Percentiles rank a stretch among this genome's conserved stretches.
phyloP scores from a whole-genome alignment of 257 asterid species.

The Solanum clarkiae region DNA sequence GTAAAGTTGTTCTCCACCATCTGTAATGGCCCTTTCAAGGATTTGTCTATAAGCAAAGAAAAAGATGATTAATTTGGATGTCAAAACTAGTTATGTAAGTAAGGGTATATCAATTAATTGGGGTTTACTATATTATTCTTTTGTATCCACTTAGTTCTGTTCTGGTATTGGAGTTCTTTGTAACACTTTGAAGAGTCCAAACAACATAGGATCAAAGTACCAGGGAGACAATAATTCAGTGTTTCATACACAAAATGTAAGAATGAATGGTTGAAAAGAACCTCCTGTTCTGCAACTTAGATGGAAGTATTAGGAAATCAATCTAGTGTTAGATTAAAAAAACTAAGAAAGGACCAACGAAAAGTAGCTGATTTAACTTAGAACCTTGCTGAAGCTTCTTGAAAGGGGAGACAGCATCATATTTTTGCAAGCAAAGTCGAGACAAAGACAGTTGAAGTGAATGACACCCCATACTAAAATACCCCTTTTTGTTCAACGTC shows the following conservation, averaged over 20 bases:
- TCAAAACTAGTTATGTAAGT: background rate
- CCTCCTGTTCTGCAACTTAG: background rate
- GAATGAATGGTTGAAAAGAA: background rate
- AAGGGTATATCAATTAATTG: background rate
- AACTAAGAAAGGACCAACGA: background rate
- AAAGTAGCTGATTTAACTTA: background rate
- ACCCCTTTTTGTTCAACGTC: constrained; percentile 1
- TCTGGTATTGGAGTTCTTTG: background rate
- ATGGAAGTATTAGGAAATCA: background rate
- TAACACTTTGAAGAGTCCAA: background rate
- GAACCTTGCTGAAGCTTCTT: background rate
- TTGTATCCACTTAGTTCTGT: background rate
- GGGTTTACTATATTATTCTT: background rate
- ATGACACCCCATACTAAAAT: background rate
- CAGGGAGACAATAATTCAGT: background rate
- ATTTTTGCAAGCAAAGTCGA: constrained; percentile 24
- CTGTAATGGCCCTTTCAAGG: background rate
- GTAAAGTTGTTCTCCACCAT: background rate
- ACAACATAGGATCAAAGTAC: background rate
- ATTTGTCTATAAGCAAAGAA: background rate
- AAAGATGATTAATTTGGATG: background rate
- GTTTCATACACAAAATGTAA: background rate
- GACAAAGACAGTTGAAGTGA: background rate
- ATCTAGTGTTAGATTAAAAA: background rate
- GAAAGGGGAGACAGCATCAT: constrained; percentile 3